Evolutionary conservation across 1,284 basidiomycete genomes (phyloP).

Genomic region (Anthracocystis setariae): DNA sequence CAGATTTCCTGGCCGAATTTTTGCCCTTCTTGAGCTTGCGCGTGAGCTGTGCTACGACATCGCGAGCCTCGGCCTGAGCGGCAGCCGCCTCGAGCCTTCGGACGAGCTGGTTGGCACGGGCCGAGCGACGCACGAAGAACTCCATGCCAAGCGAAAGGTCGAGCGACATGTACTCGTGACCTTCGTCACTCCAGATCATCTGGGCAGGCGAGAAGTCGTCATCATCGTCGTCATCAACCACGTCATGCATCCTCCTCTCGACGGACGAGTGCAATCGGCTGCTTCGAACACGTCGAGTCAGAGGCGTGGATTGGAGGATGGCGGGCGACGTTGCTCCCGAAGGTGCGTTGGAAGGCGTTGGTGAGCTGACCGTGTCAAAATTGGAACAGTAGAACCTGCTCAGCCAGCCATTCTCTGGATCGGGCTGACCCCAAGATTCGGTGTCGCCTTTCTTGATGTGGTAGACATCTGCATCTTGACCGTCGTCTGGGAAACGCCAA

Average conservation of each 20-base stretch:
- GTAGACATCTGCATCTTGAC: slow-evolving; percentile 49
- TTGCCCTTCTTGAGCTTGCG: slow-evolving; percentile 47
- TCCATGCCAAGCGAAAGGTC: slow-evolving; percentile 58
- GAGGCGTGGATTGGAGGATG: slow-evolving; percentile 43
- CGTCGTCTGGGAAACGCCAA: slow-evolving; percentile 62
- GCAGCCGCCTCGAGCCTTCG: slow-evolving; percentile 58
- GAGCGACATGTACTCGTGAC: slow-evolving; percentile 59
- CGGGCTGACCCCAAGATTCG: slow-evolving; percentile 54
- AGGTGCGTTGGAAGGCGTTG: slow-evolving; percentile 30
- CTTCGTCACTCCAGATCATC: slow-evolving; percentile 58
- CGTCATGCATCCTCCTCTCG: slow-evolving; percentile 43
- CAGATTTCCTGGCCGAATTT: slow-evolving; percentile 27
- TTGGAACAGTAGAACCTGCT: slow-evolving; percentile 62
- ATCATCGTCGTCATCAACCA: slow-evolving; percentile 36
- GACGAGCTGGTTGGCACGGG: slow-evolving; percentile 58
- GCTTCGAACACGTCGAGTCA: slow-evolving; percentile 36
- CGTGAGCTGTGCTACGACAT: slow-evolving; percentile 39
- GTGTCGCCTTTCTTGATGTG: slow-evolving; percentile 43
- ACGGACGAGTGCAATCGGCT: slow-evolving; percentile 44
- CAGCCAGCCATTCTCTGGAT: slow-evolving; percentile 61
- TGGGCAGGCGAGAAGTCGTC: slow-evolving; percentile 38
- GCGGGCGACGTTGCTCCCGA: slow-evolving; percentile 32
- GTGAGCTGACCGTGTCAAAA: slow-evolving; percentile 45
- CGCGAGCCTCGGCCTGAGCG: slow-evolving; percentile 39
- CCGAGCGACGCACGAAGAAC: slow-evolving; percentile 60